Base-by-base conservation (phyloP, 108 stramenopile species). In the Schizochytrium sp. region DNA sequence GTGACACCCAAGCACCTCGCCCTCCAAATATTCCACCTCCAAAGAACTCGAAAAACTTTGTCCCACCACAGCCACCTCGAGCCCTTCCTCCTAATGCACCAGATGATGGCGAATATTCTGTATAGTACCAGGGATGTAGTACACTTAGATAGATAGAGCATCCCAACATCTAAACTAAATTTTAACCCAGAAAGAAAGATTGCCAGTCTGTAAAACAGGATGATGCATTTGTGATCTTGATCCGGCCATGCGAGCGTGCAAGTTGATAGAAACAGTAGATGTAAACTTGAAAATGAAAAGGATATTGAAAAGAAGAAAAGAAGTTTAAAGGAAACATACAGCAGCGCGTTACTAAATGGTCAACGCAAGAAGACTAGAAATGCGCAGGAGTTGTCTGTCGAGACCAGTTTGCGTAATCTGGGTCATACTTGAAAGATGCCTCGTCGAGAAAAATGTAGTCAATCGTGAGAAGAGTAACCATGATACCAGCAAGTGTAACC, bases 401-500 rank as follows among this genome's bases (percentile, higher is more conserved):
- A 55, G 76, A 47, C 76, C 76, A 83, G 76, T 83, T 83, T 38
- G 2, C 5, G 47, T 83, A 83, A 53, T 83, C 76, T 7, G 76
- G 76, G 47, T 83, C 76, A 42, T 38, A 83, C 53, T 55, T 83
- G 76, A 83, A 83, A 5, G 19, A 40, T 38, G 50, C n/a, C 50
- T 83, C 76, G 47, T 83, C 76, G 50, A 83, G 47, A 28, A 83
- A 83, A 47, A 49, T 83, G 76, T 83, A 83, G 76, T 83, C 76
- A 38, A 83, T 53, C 28, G 55, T 49, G 50, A 83, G 53, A 28
- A 55, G 50, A 47, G 55, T 49, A 53, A 83, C 38, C 10, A 83
- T 55, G 53, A 83, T 83, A 7, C 47, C 76, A 10, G 76, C 76
- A 7, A 83, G 50, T 53, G 76, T 83, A 53, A 55, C 40, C 76